Evolutionary conservation across 1,139 yeast genomes (phyloP).

Genomic region (Candida mesenterica): DNA sequence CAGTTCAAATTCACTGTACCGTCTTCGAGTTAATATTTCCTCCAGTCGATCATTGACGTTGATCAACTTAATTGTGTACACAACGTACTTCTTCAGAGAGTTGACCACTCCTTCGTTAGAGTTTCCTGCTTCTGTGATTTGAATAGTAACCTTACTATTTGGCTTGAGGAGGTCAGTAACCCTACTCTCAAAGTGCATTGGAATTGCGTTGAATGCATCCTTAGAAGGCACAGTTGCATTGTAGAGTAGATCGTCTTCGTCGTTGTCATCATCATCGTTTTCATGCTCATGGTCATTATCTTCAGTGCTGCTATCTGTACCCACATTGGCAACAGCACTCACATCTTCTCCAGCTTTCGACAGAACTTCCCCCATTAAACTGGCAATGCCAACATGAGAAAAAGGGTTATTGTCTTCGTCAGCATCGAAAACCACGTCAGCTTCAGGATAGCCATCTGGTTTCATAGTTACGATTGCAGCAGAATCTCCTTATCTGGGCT

Average conservation of each 20-base stretch:
- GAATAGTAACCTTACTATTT: conserved; percentile 37
- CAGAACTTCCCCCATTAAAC: conserved; percentile 17
- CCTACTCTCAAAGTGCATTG: conserved; percentile 38
- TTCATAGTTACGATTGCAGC: too few species aligned
- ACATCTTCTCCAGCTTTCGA: background rate
- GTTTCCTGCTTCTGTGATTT: conserved; percentile 75
- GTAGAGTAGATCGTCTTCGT: conserved; percentile 30
- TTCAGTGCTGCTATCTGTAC: conserved; percentile 7
- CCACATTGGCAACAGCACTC: conserved; percentile 1
- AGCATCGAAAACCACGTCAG: conserved; percentile 7
- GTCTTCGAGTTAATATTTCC: conserved; percentile 64
- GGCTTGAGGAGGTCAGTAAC: conserved; percentile 37
- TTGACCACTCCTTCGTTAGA: conserved; percentile 70
- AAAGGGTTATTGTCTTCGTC: conserved; percentile 58
- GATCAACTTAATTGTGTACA: conserved; percentile 69
- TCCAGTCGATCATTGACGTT: conserved; percentile 31
- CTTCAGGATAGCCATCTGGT: background rate
- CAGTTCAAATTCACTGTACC: conserved; percentile 91
- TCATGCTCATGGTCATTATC: conserved; percentile 4
- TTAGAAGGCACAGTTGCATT: conserved; percentile 8
- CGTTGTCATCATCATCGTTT: conserved; percentile 11
- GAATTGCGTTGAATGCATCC: conserved; percentile 26
- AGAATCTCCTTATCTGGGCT: too few species aligned
- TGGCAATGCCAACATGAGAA: conserved; percentile 34
- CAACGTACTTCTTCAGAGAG: conserved; percentile 65